Evolutionary conservation across 352 stramenopile genomes (phyloP), one percentile per base, ranked within the genome.

Genomic region (Phytophthora ramorum): DNA sequence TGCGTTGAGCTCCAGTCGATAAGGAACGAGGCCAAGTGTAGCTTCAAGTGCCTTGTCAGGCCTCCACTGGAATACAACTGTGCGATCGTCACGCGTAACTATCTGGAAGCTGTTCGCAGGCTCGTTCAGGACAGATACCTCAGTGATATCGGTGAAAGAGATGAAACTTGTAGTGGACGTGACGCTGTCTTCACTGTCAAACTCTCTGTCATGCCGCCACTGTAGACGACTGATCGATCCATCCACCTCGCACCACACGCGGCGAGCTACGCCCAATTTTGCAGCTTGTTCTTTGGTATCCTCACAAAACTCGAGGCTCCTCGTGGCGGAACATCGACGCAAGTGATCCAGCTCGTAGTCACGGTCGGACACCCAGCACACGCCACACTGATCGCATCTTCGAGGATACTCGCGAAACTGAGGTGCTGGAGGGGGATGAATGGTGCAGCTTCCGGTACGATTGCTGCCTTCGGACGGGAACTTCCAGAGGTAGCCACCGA

Each of bases 381-480:
- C 43, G 9, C 55, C 54, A 55, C 73, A 85, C 14, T 47, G 63
- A 26, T 12, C 34, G 26, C 76, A 85, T 46, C 78, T 78, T 41
- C 66, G 58, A 41, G 76, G 76, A 19, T 79, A 82, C 32, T 64
- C 49, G 13, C 30, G 35, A 30, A 50, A 40, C 34, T 63, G 49
- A 49, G 63, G 63, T 6, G 22, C 49, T 7, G 63, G 63, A 46
- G 63, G 57, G 16, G 57, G 51, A 14, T 24, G 3, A 12, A 41
- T 49, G 24, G 8, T 54, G 13, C 14, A 45, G 17, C 20, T 53
- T 37, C 7, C 20, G 35, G 26, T 8, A 12, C 53, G 48, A 44
- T 88, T 88, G 54, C 71, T 89, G 17, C 80, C 82, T 69, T 91
- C 82, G 0, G 80, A 90, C 1, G 83, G 83, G 50, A 87, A 91